phyloP scores from a whole-genome alignment of 805 yeast species.

The Candida golubevii region DNA sequence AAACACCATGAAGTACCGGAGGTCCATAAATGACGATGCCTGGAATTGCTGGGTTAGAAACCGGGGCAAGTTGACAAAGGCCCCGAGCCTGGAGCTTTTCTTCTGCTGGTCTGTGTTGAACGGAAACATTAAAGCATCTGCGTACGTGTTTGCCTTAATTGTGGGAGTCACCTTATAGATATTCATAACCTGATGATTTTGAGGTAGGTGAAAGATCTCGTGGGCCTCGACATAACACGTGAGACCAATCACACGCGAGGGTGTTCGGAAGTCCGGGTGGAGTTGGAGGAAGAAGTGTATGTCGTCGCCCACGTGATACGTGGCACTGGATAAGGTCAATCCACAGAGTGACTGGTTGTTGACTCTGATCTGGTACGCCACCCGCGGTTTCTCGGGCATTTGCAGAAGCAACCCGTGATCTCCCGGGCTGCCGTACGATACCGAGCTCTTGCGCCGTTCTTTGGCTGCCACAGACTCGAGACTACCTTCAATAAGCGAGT shows the following conservation, averaged over 20 bases:
- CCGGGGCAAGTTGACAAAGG: conserved; percentile 26
- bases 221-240: conserved; percentile 37
- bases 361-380: conserved; percentile 31
- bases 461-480: conserved; percentile 31
- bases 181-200: conserved; percentile 17
- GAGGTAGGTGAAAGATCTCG: conserved; percentile 28
- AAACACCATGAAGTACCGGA: conserved; percentile 34
- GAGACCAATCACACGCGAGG: conserved; percentile 30
- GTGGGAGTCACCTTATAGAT: conserved; percentile 33
- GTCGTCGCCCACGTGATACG: conserved; percentile 38
- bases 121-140: conserved; percentile 23
- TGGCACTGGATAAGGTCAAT: conserved; percentile 30
- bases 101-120: background rate
- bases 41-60: conserved; percentile 34
- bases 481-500: conserved; percentile 27
- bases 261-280: conserved; percentile 8
- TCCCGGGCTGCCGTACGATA: conserved; percentile 10
- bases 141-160: conserved; percentile 30
- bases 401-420: conserved; percentile 12
- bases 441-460: conserved; percentile 30
- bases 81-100: conserved; percentile 12
- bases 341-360: conserved; percentile 31
- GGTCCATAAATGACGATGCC: conserved; percentile 31
- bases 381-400: conserved; percentile 10
- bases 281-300: conserved; percentile 29